Evolutionary conservation across 768 basidiomycete genomes (phyloP).

Genomic region (Trametes cubensis): DNA sequence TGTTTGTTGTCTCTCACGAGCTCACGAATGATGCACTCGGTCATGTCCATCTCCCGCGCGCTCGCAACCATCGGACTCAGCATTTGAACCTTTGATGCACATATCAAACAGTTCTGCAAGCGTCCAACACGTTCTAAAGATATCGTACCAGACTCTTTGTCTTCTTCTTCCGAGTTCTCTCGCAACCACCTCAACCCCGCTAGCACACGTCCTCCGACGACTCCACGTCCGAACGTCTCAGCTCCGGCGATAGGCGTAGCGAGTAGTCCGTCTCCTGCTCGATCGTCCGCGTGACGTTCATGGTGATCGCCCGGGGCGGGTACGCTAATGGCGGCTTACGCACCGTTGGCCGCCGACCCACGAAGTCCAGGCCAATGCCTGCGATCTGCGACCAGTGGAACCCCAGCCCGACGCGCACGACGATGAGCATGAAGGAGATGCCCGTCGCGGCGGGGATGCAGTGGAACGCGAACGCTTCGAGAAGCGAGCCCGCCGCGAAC

Average conservation of each 20-base stretch:
- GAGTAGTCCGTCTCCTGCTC: constrained; percentile 21
- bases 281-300: constrained; percentile 16
- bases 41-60: no score
- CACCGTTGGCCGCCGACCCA: neutral
- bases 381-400: constrained; percentile 17
- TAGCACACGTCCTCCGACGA: constrained; percentile 2
- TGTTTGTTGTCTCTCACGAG: no score
- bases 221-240: neutral
- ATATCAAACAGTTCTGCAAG: no score
- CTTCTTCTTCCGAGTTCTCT: no score
- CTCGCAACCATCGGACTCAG: no score
- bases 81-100: no score
- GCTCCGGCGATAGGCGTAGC: constrained; percentile 5
- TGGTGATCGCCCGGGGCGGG: constrained; percentile 9
- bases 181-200: no score
- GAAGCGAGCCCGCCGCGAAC: constrained; percentile 11
- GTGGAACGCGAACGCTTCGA: constrained; percentile 16
- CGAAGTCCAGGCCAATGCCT: neutral
- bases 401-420: constrained; percentile 21
- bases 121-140: no score
- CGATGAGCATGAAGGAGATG: constrained; percentile 25
- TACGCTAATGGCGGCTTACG: constrained; percentile 4
- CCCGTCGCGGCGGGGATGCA: constrained; percentile 21
- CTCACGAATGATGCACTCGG: no score
- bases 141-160: no score